Evolutionary conservation across 163 green algal species (phyloP).

Genomic region (Scenedesmus sp.): DNA sequence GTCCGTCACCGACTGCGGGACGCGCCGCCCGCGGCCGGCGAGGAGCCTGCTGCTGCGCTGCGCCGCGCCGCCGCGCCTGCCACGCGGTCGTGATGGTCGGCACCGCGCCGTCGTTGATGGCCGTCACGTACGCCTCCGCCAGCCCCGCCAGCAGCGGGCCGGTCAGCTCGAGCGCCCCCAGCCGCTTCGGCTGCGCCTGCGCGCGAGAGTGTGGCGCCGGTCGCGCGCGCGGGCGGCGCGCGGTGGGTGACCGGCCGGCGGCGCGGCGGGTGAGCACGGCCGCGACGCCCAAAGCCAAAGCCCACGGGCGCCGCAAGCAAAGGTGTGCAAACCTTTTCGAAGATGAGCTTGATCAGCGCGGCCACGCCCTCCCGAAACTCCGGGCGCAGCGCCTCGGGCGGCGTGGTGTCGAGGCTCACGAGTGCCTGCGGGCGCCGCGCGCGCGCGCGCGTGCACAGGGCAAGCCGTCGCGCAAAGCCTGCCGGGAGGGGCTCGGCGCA

Average conservation of each 20-base stretch:
- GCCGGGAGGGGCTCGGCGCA: background rate
- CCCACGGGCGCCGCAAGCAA: too few relatives aligned
- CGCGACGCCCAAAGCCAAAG: too few relatives aligned
- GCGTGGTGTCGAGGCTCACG: conserved; percentile 25
- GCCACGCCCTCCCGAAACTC: conserved; percentile 41
- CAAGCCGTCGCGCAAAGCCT: background rate
- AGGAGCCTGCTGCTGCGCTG: background rate
- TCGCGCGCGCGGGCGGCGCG: too few relatives aligned
- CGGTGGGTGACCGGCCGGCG: too few relatives aligned
- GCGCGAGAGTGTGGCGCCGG: too few relatives aligned
- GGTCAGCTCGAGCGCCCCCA: conserved; percentile 60
- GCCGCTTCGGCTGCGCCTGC: conserved; percentile 38
- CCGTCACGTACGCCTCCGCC: conserved; percentile 79
- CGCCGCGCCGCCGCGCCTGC: conserved; percentile 54
- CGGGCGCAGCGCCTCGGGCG: conserved; percentile 21
- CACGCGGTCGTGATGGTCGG: conserved; percentile 92
- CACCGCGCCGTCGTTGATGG: conserved; percentile 92
- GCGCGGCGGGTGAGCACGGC: too few relatives aligned
- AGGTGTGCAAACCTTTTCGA: conserved; percentile 33
- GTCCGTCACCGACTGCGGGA: too few relatives aligned
- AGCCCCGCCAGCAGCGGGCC: conserved; percentile 82
- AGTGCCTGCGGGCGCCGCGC: conserved; percentile 9
- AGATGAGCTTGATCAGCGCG: conserved; percentile 12
- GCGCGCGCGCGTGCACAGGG: background rate
- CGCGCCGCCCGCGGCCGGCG: too few relatives aligned